phyloP scores from a whole-genome alignment of 257 asterid species.

The Solanum chmielewskii region DNA sequence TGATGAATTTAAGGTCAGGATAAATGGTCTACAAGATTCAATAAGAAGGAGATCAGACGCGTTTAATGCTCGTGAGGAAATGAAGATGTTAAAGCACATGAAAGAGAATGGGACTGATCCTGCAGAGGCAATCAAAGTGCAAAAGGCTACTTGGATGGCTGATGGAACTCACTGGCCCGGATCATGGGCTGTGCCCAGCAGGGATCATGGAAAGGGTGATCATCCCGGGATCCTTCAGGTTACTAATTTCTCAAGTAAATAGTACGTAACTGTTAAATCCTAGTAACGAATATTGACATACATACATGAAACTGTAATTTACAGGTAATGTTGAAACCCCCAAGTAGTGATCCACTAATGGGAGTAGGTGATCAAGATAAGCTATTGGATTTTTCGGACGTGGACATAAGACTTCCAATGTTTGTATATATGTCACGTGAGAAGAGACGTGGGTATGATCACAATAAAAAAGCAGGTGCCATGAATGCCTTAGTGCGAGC shows the following conservation, averaged over 20 bases:
- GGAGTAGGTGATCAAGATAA: conserved; percentile 9
- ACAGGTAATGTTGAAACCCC: conserved; percentile 33
- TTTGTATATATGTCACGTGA: conserved; percentile 32
- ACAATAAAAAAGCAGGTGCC: conserved; percentile 36
- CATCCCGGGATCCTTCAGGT: conserved; percentile 34
- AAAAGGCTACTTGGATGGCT: conserved; percentile 38
- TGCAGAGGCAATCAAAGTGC: conserved; percentile 11
- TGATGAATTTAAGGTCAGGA: conserved; percentile 32
- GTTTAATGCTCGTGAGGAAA: conserved; percentile 29
- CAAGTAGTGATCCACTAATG: conserved; percentile 20
- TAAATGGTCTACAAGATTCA: conserved; percentile 20
- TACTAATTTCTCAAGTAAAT: neutral
- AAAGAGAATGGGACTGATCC: conserved; percentile 30
- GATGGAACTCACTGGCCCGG: conserved; percentile 42
- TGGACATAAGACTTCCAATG: conserved; percentile 32
- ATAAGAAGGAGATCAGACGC: conserved; percentile 31
- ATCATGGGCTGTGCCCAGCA: conserved; percentile 10
- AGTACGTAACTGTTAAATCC: neutral
- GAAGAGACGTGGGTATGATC: conserved; percentile 33
- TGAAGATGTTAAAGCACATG: conserved; percentile 26
- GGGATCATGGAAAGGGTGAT: conserved; percentile 29
- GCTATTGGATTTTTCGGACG: conserved; percentile 16
- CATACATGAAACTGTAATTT: neutral
- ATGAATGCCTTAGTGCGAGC: conserved; percentile 32
- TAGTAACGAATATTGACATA: neutral